Evolutionary conservation across 2,329 filamentous ascomycete species (phyloP), one percentile per base, ranked within the genome.

Genomic region (Trichocomaceae sp.): DNA sequence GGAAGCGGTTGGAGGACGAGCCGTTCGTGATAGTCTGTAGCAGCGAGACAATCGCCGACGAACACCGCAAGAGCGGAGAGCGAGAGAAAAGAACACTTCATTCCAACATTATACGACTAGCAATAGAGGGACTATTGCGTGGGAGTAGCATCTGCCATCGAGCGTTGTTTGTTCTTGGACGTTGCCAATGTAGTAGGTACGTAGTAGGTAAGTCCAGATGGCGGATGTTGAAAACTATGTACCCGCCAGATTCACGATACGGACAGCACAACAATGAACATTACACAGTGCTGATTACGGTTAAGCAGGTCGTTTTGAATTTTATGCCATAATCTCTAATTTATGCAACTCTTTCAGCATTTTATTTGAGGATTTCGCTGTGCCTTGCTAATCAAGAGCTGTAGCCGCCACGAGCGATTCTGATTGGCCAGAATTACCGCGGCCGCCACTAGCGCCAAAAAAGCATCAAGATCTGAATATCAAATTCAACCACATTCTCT

Each of bases 21-120:
- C 64, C 84, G 84, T 69, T 91, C 87, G 66, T 89, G 82, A 74
- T 97, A 96, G 66, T 93, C 87, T 53, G 82, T 74, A 13, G 73
- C 68, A 47, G 75, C 73, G 57, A 70, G 70, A 46, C 65, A 65
- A 47, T 67, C 66, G 47, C 65, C 61, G 47, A 69, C 67, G 58
- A 74, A 64, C 61, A 70, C 68, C 63, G 69, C 71, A 60, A 76
- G 60, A 57, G 71, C 58, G 47, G 68, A 56, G 58, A 72, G 69
- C 61, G 78, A 65, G 57, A 79, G 57, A 42, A 69, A 64, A 68
- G 64, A 62, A 70, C 69, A 61, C 72, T 59, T 72, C 72, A 75
- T 75, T 61, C 66, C 71, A 69, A 66, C 72, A 75, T 75, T 59
- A 39, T 52, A 51, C 37, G 37, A 20, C 17, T 9, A 51, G 42